These are phyloP conservation scores for Microdochium bolleyi DNA, from an alignment of 2,329 filamentous ascomycete genomes.

Conservation along the genomic window DNA sequence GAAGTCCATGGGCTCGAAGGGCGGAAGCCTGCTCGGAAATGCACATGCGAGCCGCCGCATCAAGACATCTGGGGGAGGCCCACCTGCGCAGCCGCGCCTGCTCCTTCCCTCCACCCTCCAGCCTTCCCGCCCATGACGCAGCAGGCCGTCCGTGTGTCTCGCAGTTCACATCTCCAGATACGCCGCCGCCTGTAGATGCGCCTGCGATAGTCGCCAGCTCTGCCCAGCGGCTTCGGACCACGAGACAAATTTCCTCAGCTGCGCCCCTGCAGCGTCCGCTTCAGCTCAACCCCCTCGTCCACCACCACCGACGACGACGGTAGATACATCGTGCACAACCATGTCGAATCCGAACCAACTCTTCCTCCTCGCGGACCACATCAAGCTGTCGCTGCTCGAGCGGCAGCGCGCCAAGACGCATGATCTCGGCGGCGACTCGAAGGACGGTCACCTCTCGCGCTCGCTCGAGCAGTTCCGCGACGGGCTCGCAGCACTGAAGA, in stretches of 20 bases:
- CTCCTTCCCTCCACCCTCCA: no score
- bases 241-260: no score
- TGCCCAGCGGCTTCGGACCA: no score
- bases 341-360: slow-evolving; percentile 66
- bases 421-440: slow-evolving; percentile 67
- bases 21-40: background rate
- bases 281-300: no score
- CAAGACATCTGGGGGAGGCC: no score
- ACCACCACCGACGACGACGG: no score
- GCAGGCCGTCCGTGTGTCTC: no score
- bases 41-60: background rate
- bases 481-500: slow-evolving; percentile 63
- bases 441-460: slow-evolving; percentile 82
- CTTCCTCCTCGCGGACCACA: slow-evolving; percentile 88
- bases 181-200: no score
- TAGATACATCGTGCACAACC: slow-evolving; percentile 6
- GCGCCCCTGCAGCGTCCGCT: no score
- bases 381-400: slow-evolving; percentile 92
- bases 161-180: no score
- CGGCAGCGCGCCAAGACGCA: slow-evolving; percentile 78
- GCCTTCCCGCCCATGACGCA: no score
- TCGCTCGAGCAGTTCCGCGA: slow-evolving; percentile 82
- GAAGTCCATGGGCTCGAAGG: background rate
- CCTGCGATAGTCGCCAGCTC: background rate
- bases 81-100: no score